Base-by-base conservation (phyloP, 352 stramenopile genomes). In the Phytophthora brassicae region DNA sequence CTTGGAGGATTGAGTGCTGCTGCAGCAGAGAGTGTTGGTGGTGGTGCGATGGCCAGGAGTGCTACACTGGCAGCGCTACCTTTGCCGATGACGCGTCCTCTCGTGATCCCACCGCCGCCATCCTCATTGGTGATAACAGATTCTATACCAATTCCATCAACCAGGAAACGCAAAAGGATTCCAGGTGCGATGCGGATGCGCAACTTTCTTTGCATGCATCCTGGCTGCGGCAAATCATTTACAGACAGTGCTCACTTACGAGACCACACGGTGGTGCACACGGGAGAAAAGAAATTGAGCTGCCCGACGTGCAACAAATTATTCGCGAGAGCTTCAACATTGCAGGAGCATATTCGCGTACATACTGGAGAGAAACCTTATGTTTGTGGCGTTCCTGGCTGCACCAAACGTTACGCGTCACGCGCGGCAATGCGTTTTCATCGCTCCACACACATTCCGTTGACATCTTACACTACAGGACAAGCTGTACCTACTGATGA, bases 321-420 rank as follows among this genome's bases (percentile, higher is more conserved):
- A 16, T 89, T 89, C 42, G 77, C 75, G 8, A 70, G 80, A 7
- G 55, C 75, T 9, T 85, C 80, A 13, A 86, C 80, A 14, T 63
- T 89, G 39, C 77, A 82, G 14, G 79, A 86, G 46, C 80, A 89
- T 54, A 71, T 74, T 59, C 80, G 83, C 35, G 81, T 90, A 24
- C 84, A 92, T 56, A 88, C 79, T 26, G 80, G 82, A 9, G 83
- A 91, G 67, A 88, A 89, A 42, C 80, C 80, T 19, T 92, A 89
- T 52, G 58, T 58, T 26, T 93, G 84, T 50, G 68, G 33, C 60
- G 67, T 80, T 16, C 44, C 61, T 20, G 70, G 64, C 9, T 94
- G 84, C 56, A 70, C 47, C 50, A 89, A 89, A 61, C 75, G 76
- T 13, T 94, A 89, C 54, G 77, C 80, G 31, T 89, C 80, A 9